Percentiles rank a stretch among this genome's conserved stretches.
Evolutionary conservation across 2,329 filamentous ascomycete species (phyloP).

Genomic region (Aspergillus sp.): DNA sequence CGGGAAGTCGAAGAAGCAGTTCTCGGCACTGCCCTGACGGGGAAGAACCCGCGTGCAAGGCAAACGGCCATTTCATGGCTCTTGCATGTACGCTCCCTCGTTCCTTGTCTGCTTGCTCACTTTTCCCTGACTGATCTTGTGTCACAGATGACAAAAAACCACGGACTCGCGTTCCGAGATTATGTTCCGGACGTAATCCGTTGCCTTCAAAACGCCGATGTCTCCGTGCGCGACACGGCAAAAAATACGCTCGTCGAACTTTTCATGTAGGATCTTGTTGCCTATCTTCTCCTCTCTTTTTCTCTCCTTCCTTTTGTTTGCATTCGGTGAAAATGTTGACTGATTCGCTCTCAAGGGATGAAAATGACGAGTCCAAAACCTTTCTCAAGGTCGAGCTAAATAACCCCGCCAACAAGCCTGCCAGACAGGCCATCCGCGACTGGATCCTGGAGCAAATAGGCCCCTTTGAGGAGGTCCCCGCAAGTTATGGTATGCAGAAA

Average conservation of each 20-base stretch:
- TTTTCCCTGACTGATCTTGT: conserved; percentile 9
- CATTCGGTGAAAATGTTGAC: not conserved
- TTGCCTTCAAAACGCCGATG: conserved; percentile 85
- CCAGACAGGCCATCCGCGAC: not conserved
- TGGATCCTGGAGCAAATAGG: not conserved
- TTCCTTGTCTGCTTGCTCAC: conserved; percentile 1
- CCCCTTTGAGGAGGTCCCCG: not conserved
- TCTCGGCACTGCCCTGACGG: conserved; percentile 72
- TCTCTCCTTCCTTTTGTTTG: not conserved
- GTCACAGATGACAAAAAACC: conserved; percentile 72
- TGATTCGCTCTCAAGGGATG: not conserved
- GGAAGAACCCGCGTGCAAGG: conserved; percentile 80
- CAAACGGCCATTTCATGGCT: conserved; percentile 85
- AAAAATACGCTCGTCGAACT: conserved; percentile 82
- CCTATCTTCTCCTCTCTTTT: not conserved
- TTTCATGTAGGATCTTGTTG: conserved; percentile 61
- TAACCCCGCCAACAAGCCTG: no score
- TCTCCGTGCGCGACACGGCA: conserved; percentile 79
- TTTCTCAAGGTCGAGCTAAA: not conserved
- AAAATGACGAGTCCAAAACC: not conserved
- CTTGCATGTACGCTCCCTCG: conserved; percentile 58
- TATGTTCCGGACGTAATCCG: conserved; percentile 84
- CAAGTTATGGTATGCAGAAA: no score
- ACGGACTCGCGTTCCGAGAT: conserved; percentile 74
- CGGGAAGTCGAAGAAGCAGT: conserved; percentile 77